A percentile compares a stretch with the other conserved stretches of the same genome.
Conservation (phyloP, 2,329 filamentous ascomycete species). For the Chrysosphaeria jannelii region DNA sequence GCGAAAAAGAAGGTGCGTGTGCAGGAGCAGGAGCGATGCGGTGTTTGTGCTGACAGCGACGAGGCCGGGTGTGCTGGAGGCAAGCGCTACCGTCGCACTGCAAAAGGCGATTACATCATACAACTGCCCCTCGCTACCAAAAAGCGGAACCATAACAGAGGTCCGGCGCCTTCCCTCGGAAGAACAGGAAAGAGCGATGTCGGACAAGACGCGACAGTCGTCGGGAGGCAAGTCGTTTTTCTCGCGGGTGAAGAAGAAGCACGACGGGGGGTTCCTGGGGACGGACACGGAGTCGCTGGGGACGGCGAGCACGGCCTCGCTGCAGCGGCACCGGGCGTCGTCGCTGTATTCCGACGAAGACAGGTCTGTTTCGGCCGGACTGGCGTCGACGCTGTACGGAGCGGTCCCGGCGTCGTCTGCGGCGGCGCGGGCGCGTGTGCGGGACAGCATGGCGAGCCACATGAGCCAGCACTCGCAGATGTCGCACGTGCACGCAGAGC, state of each 20-base stretch:
- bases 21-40: not conserved
- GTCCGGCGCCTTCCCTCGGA: no score
- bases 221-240: constrained; percentile 45
- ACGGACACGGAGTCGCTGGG: constrained; percentile 12
- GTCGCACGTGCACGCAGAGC: no score
- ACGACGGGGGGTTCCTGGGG: constrained; percentile 30
- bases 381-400: constrained; percentile 30
- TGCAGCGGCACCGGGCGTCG: no score
- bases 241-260: constrained; percentile 59
- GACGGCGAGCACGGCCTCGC: no score
- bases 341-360: no score
- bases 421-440: no score
- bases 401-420: no score
- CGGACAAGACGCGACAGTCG: constrained; percentile 50
- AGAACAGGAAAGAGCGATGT: no score
- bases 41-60: not conserved
- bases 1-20: not conserved
- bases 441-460: no score
- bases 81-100: not conserved
- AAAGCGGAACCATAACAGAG: no score
- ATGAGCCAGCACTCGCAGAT: no score
- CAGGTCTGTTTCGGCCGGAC: constrained; percentile 17
- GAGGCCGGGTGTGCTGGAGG: no score
- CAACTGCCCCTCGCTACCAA: not conserved
- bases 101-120: not conserved